Base-by-base conservation (phyloP, 352 stramenopile species). In the Nothophytophthora sp. region DNA sequence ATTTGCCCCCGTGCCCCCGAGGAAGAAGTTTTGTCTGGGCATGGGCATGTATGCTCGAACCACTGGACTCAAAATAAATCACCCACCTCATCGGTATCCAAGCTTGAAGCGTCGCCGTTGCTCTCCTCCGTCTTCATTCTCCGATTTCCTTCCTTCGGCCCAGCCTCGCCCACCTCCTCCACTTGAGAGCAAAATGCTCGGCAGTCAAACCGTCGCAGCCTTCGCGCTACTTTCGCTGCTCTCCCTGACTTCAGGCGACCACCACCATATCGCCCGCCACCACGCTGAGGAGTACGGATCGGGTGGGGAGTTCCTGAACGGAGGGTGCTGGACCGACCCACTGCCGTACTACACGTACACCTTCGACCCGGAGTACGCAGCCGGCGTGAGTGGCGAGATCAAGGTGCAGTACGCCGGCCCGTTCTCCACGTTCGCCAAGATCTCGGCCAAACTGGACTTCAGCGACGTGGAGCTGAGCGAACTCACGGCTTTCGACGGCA, bases 381-480 rank as follows among this genome's bases (percentile, higher is more conserved):
- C 50, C 0, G 74, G 71, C 10, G 51, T 80, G 24, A 67, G 76
- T 18, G 72, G 71, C 34, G 40, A 20, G 46, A 72, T 81, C 50
- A 54, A 57, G 8, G 70, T 81, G 4, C 35, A 77, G 32, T 86
- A 84, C 59, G 59, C 39, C 12, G 52, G 53, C 1, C 50, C 60
- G 0, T 62, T 46, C 32, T 68, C 51, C 50, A 70, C 60, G 23
- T 76, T 70, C 43, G 69, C 60, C n/a, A 59, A 50, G n/a, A 69
- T 86, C 45, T 50, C 51, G 2, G 51, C 61, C 30, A 18, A 72
- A 0, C 56, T 83, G 9, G 70, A 86, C 63, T 86, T 86, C 45
- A 70, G 28, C 20, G 50, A 65, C 38, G 63, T 81, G 35, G 53
- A 76, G 40, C 20, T 61, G 35, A 49, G 25, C 12, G 43, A 49